phyloP scores from a whole-genome alignment of 129 eudicot genomes.

The Pseudognaphalium luteoalbum region DNA sequence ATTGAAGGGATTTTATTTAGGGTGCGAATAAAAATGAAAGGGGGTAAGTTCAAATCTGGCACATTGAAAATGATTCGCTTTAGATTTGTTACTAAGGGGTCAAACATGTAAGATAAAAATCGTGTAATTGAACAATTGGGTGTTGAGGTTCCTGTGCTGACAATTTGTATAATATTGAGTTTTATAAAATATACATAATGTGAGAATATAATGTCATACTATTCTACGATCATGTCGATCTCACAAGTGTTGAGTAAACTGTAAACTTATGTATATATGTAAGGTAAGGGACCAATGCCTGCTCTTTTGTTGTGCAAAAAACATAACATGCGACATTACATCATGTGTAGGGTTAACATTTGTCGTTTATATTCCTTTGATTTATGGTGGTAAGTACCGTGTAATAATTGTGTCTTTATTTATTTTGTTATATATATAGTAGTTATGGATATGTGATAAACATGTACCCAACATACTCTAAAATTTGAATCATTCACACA shows the following conservation, averaged over 20 bases:
- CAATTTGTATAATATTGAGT: background rate
- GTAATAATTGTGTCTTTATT: constrained; percentile 30
- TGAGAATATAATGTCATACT: background rate
- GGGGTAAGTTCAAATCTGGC: too few species aligned
- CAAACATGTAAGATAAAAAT: background rate
- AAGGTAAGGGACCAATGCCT: constrained; percentile 27
- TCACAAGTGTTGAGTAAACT: background rate
- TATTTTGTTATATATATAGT: constrained; percentile 1
- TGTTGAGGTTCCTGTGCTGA: background rate
- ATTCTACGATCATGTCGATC: background rate
- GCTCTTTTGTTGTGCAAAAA: constrained; percentile 25
- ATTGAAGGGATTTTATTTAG: too few species aligned
- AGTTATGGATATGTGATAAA: constrained; percentile 4
- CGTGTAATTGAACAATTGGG: background rate
- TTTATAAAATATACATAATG: background rate
- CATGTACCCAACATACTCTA: background rate
- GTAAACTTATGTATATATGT: constrained; percentile 7
- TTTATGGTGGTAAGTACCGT: constrained; percentile 32
- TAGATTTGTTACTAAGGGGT: background rate
- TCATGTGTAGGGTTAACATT: constrained; percentile 64
- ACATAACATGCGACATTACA: constrained; percentile 38
- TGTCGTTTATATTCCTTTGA: constrained; percentile 35
- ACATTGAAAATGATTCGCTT: too few species aligned
- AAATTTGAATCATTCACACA: constrained; percentile 7
- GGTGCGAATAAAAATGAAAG: too few species aligned